Evolutionary conservation across 2,329 filamentous ascomycete species (phyloP).

Genomic region (Phialophora expanda): DNA sequence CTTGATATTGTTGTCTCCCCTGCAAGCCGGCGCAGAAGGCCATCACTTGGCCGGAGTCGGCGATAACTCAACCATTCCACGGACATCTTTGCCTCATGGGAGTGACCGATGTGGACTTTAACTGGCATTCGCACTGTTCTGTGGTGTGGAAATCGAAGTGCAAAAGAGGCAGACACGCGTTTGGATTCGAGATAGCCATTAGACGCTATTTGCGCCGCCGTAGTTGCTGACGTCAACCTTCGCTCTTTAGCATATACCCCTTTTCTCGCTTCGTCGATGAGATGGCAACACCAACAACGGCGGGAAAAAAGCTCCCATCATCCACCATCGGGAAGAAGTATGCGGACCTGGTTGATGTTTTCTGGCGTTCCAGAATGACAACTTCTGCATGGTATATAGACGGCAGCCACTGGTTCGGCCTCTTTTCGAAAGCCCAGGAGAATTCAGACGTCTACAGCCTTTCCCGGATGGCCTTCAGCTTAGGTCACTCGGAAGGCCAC

Average conservation of each 20-base stretch:
- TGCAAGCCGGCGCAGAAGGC: not conserved
- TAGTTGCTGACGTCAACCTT: not conserved
- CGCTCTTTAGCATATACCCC: not conserved
- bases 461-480: not conserved
- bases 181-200: not conserved
- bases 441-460: not conserved
- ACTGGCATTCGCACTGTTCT: not conserved
- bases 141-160: not conserved
- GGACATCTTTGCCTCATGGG: not conserved
- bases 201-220: not conserved
- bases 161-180: not conserved
- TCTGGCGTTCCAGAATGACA: not conserved
- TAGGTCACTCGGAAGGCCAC: no score
- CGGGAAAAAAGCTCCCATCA: not conserved
- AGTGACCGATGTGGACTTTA: not conserved
- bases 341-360: not conserved
- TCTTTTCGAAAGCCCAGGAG: not conserved
- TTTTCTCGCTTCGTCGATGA: not conserved
- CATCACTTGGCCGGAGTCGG: not conserved
- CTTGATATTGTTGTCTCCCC: conserved; percentile 28
- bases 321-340: not conserved
- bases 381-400: not conserved
- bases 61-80: not conserved
- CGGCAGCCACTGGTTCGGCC: not conserved
- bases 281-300: not conserved